phyloP scores from a whole-genome alignment of 2,329 filamentous ascomycete species.

The Exophiala spinifera region DNA sequence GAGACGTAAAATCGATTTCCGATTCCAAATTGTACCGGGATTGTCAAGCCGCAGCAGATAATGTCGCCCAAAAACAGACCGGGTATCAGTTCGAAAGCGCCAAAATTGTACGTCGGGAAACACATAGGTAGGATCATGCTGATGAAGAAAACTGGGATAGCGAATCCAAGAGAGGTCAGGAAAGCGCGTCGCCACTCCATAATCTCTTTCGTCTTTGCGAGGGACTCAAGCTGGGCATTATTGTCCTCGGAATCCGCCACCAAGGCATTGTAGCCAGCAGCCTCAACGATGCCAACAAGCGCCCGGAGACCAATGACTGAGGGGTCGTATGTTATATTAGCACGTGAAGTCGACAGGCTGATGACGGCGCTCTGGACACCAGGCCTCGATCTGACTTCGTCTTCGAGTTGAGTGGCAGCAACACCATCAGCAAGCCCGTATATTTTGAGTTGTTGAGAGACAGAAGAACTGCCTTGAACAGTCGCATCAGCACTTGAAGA shows the following conservation, averaged over 20 bases:
- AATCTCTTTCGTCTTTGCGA: constrained; percentile 95
- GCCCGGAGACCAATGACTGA: constrained; percentile 71
- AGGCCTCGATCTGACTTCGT: constrained; percentile 59
- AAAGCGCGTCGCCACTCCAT: constrained; percentile 87
- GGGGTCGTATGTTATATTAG: constrained; percentile 71
- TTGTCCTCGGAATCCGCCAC: constrained; percentile 92
- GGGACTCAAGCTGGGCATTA: constrained; percentile 90
- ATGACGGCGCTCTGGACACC: constrained; percentile 74
- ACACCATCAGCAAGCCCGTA: constrained; percentile 73
- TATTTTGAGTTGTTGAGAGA: constrained; percentile 74
- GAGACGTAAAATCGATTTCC: constrained; percentile 90
- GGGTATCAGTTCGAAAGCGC: constrained; percentile 60
- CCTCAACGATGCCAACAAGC: constrained; percentile 78
- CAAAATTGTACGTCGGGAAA: constrained; percentile 72
- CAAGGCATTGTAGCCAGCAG: constrained; percentile 81
- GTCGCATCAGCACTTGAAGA: constrained; percentile 65
- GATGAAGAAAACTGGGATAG: constrained; percentile 84
- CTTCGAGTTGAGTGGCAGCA: constrained; percentile 70
- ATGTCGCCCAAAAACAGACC: constrained; percentile 88
- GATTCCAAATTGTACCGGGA: constrained; percentile 94
- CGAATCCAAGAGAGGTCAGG: constrained; percentile 71
- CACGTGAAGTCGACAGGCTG: constrained; percentile 68
- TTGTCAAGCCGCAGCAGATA: constrained; percentile 76
- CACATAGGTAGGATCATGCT: constrained; percentile 95
- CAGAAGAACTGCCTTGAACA: constrained; percentile 54